A percentile compares a stretch with the other conserved stretches of the same genome.
These are phyloP conservation scores for Aureobasidium sp. DNA, from an alignment of 2,329 filamentous ascomycete genomes.

Conservation along the genomic window DNA sequence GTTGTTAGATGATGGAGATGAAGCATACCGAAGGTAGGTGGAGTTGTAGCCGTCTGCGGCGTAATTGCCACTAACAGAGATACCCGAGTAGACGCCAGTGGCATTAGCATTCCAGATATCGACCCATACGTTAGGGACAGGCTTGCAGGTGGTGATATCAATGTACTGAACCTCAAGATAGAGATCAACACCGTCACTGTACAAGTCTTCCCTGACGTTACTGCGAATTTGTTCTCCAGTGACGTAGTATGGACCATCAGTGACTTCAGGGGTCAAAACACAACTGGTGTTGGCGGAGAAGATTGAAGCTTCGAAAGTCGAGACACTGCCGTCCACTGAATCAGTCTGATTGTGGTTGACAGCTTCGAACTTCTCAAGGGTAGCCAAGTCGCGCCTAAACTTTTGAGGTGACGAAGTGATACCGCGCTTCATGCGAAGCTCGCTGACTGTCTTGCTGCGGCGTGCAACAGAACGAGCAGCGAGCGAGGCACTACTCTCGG, in stretches of 20 bases:
- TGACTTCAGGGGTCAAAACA: conserved; percentile 32
- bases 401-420: not conserved
- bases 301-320: not conserved
- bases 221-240: conserved; percentile 43
- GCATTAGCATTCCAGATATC: conserved; percentile 55
- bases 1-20: not conserved
- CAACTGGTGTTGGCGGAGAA: conserved; percentile 22
- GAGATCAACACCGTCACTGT: not conserved
- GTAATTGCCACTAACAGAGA: conserved; percentile 39
- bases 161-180: conserved; percentile 50
- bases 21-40: conserved; percentile 21
- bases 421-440: not conserved
- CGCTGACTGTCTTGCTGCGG: not conserved
- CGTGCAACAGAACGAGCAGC: not conserved
- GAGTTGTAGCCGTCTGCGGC: conserved; percentile 32
- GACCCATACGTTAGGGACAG: conserved; percentile 42
- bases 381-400: not conserved
- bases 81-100: conserved; percentile 52
- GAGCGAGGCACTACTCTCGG: not conserved
- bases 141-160: conserved; percentile 46
- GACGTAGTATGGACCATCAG: conserved; percentile 38
- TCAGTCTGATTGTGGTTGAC: conserved; percentile 4
- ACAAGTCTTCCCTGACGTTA: conserved; percentile 32
- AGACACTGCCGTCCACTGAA: not conserved
- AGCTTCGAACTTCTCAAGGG: not conserved